Percentiles rank a stretch among this genome's conserved stretches.
phyloP scores from a whole-genome alignment of 345 rosid genomes.

The Melaleuca quinquenervia region DNA sequence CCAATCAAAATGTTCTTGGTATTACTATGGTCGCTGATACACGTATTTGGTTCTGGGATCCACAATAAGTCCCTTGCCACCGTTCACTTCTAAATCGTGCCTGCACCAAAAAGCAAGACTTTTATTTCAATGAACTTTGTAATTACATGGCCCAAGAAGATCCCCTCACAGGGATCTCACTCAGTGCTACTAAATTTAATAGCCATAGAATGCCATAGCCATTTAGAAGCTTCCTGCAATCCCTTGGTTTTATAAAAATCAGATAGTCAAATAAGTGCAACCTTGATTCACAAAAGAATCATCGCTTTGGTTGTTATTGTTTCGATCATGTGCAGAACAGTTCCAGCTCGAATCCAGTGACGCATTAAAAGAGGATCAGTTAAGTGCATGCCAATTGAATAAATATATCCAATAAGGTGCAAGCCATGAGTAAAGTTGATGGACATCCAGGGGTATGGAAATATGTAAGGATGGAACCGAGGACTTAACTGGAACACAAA shows the following conservation, averaged over 20 bases:
- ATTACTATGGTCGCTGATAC: conserved; percentile 65
- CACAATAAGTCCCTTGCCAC: conserved; percentile 94
- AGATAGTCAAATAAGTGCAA: not conserved
- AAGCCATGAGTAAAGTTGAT: not conserved
- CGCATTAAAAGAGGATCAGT: not conserved
- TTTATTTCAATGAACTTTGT: not conserved
- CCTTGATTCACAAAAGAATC: not conserved
- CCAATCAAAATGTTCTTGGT: not conserved
- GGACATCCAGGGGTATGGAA: not conserved
- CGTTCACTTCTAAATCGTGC: conserved; percentile 98
- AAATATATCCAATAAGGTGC: not conserved
- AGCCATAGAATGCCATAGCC: not conserved
- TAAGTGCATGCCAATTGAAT: not conserved
- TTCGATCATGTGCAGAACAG: not conserved
- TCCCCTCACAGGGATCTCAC: not conserved
- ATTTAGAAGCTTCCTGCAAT: not conserved
- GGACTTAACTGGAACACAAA: conserved; percentile 95
- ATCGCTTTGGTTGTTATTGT: not conserved
- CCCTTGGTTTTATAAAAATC: not conserved
- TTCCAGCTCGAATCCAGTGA: not conserved
- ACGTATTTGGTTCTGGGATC: conserved; percentile 97
- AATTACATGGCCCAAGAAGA: not conserved
- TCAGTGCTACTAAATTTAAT: not conserved
- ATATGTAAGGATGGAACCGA: not conserved
- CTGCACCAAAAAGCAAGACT: conserved; percentile 27